phyloP scores from a whole-genome alignment of 306 rosid genomes.

The Trifolium fragiferum region DNA sequence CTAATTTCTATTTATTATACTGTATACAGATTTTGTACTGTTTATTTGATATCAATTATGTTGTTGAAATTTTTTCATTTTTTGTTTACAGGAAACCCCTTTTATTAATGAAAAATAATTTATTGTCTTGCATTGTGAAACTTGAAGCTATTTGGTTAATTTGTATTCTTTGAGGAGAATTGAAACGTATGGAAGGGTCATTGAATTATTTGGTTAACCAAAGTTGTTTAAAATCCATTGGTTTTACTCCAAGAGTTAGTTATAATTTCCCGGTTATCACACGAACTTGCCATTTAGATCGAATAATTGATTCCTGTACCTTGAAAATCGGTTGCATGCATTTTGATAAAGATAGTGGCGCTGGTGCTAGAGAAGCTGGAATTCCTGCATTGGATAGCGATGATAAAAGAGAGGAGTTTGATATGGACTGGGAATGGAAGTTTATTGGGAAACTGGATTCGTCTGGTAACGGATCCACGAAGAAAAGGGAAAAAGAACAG shows the following conservation, averaged over 20 bases:
- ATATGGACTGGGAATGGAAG: slow-evolving; percentile 71
- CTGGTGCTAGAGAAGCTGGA: slow-evolving; percentile 21
- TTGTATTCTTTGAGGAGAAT: slow-evolving; percentile 19
- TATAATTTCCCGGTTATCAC: slow-evolving; percentile 42
- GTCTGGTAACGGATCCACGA: slow-evolving; percentile 62
- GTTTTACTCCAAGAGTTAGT: slow-evolving; percentile 45
- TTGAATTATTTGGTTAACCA: slow-evolving; percentile 55
- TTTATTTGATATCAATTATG: slow-evolving; percentile 5
- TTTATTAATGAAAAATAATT: not conserved
- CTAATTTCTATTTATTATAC: not conserved
- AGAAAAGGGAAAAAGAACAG: slow-evolving; percentile 59
- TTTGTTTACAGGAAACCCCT: slow-evolving; percentile 32
- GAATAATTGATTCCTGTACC: slow-evolving; percentile 26
- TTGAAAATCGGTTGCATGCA: slow-evolving; percentile 44
- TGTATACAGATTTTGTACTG: not conserved
- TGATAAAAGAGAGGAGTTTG: slow-evolving; percentile 37
- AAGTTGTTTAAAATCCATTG: slow-evolving; percentile 56
- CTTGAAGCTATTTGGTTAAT: slow-evolving; percentile 21
- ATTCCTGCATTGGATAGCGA: slow-evolving; percentile 40
- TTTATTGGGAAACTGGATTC: slow-evolving; percentile 73
- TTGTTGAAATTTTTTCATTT: slow-evolving; percentile 27
- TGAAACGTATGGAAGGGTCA: slow-evolving; percentile 60
- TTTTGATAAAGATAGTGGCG: slow-evolving; percentile 42
- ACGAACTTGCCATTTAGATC: slow-evolving; percentile 40
- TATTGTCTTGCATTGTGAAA: slow-evolving; percentile 28